Percentiles rank a stretch among this genome's conserved stretches.
Evolutionary conservation across 1,284 basidiomycete species (phyloP).

Genomic region (Cryptococcus sp.): DNA sequence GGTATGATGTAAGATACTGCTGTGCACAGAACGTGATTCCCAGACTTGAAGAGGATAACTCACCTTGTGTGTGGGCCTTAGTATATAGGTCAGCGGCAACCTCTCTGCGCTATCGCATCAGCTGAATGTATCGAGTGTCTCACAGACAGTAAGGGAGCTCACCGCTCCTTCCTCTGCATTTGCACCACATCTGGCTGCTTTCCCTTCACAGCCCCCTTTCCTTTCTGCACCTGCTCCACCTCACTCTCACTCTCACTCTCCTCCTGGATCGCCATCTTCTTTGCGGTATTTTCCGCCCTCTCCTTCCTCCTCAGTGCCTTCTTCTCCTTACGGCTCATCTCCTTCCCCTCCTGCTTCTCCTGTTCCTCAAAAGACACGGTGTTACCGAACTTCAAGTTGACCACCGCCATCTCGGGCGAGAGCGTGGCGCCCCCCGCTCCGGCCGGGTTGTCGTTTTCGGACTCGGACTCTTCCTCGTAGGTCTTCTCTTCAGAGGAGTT

Average conservation of each 20-base stretch:
- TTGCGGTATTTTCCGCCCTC: slow-evolving; percentile 53
- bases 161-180: slow-evolving; percentile 67
- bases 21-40: not conserved
- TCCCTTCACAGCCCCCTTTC: slow-evolving; percentile 20
- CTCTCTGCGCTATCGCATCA: slow-evolving; percentile 57
- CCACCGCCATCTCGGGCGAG: slow-evolving; percentile 46
- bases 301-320: slow-evolving; percentile 68
- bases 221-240: slow-evolving; percentile 47
- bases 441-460: slow-evolving; percentile 17
- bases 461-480: slow-evolving; percentile 32
- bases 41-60: slow-evolving; percentile 17
- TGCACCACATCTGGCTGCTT: slow-evolving; percentile 52
- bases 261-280: slow-evolving; percentile 31
- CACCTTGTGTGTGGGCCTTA: slow-evolving; percentile 64
- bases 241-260: slow-evolving; percentile 54
- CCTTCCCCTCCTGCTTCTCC: too few species aligned
- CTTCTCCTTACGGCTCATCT: slow-evolving; percentile 63
- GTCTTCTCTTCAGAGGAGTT: slow-evolving; percentile 33
- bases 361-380: slow-evolving; percentile 40
- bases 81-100: slow-evolving; percentile 72
- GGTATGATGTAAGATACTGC: too few species aligned
- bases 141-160: too few species aligned
- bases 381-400: slow-evolving; percentile 48
- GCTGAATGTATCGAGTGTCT: not conserved
- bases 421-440: slow-evolving; percentile 26